Base-by-base conservation (phyloP, 371 early-diverging fungal species). In the Mucor ambiguus region DNA sequence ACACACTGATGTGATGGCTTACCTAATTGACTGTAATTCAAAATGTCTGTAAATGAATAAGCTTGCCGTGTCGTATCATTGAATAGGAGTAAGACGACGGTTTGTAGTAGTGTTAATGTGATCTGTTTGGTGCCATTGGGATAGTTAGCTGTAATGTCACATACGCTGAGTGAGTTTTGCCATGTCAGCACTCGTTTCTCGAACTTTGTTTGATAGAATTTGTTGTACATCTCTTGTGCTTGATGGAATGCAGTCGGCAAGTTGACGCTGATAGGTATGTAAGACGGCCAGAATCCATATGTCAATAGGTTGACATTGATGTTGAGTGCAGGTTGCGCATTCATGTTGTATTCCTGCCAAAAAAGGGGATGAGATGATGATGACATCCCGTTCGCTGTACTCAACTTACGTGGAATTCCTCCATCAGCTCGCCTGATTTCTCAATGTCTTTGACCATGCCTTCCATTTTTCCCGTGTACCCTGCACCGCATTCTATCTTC, bases 371-470 rank as follows among this genome's bases (percentile, higher is more conserved):
- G 1, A 52, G 10, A 18, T 0, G 16, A 18, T 41, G 3, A 14
- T 28, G 12, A 26, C 28, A 28, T 16, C 12, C 12, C 12, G 28
- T 28, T 28, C 16, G 28, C 14, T 24, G 28, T 14, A 14, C 11
- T 28, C 33, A 3, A 41, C 65, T 62, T 73, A 93, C 87, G 38
- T 81, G 83, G 67, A 92, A 90, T 24, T 83, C 85, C 20, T 67
- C 60, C 78, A 87, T 82, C 38, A 93, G 63, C 16, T 96, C 96
- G 33, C 70, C 71, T 0, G 96, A 96, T 9, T 88, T 63, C 30
- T 90, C 89, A 75, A 96, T 92, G 70, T 97, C 98, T 46, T 89
- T 90, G 67, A 97, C 89, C 98, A 96, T 98, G n/a, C 93, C 95
- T 67, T 98, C 97, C 37, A 98, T 76, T 54, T 92, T 91, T 56